A percentile compares a stretch with the other conserved stretches of the same genome.
phyloP scores from a whole-genome alignment of 1,284 basidiomycete genomes.

The Heliocybe sulcata region DNA sequence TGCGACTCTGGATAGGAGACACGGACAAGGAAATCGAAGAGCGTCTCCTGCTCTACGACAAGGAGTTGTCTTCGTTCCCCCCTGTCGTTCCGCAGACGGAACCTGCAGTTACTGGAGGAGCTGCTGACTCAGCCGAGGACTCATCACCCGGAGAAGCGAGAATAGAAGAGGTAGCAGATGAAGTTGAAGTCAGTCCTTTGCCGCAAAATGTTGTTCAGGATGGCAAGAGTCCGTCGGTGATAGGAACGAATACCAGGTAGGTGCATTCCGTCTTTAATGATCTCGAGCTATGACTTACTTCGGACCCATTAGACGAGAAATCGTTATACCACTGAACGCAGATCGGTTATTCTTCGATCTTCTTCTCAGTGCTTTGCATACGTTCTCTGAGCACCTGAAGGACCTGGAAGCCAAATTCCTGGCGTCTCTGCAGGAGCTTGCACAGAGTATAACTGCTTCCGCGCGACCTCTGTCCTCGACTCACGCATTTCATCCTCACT shows the following conservation, averaged over 20 bases:
- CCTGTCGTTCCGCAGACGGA: no score
- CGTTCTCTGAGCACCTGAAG: conserved; percentile 61
- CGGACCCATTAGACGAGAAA: conserved; percentile 45
- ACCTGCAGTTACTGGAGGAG: no score
- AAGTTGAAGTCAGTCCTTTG: neutral
- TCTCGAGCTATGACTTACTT: no score
- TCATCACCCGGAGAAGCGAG: neutral
- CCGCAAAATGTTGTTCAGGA: neutral
- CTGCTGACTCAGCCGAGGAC: no score
- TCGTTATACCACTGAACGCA: conserved; percentile 77
- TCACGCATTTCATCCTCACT: conserved; percentile 39
- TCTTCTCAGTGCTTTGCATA: conserved; percentile 64
- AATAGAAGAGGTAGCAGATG: neutral
- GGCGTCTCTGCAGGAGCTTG: conserved; percentile 52
- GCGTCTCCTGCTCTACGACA: neutral
- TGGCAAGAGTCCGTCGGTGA: no score
- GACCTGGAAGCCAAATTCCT: conserved; percentile 61
- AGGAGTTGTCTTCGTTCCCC: neutral
- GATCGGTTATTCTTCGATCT: conserved; percentile 82
- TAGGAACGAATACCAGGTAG: neutral
- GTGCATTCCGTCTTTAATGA: conserved; percentile 1
- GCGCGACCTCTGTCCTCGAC: conserved; percentile 51
- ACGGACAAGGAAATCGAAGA: neutral
- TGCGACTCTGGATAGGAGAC: conserved; percentile 38
- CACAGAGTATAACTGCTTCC: conserved; percentile 48